Evolutionary conservation across 2,329 filamentous ascomycete genomes (phyloP).

Genomic region (Epichloe uncinata): DNA sequence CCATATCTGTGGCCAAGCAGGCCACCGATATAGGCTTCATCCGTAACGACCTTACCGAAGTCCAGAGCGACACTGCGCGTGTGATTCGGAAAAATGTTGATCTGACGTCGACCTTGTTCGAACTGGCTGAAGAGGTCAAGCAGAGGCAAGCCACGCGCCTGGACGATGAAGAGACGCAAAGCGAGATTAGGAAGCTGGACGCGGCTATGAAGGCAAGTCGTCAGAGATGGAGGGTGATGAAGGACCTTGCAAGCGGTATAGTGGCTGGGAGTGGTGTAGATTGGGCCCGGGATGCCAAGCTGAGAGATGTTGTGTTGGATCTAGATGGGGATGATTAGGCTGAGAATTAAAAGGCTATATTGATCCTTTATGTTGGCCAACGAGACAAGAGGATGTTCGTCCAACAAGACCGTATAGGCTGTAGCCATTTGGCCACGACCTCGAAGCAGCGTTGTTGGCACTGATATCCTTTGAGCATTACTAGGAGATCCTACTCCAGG

Average conservation of each 20-base stretch:
- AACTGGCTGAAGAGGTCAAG: conserved; percentile 44
- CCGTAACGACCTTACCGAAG: conserved; percentile 37
- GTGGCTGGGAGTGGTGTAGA: conserved; percentile 72
- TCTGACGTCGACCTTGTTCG: conserved; percentile 48
- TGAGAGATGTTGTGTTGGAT: conserved; percentile 62
- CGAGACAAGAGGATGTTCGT: no score
- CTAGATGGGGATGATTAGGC: conserved; percentile 25
- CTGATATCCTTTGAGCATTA: no score
- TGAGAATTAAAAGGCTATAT: neutral
- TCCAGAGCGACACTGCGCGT: conserved; percentile 44
- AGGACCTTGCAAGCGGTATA: conserved; percentile 64
- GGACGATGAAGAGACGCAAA: conserved; percentile 35
- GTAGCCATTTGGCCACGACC: no score
- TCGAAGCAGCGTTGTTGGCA: no score
- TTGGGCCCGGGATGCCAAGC: conserved; percentile 57
- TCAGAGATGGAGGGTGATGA: conserved; percentile 60
- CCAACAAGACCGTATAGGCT: no score
- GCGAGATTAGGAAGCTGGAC: conserved; percentile 46
- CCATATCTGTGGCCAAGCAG: conserved; percentile 48
- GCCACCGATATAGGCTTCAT: conserved; percentile 37
- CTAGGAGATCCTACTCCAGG: no score
- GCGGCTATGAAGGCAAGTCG: conserved; percentile 46
- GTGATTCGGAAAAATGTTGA: conserved; percentile 47
- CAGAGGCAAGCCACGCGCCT: conserved; percentile 39
- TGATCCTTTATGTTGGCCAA: neutral